These are phyloP conservation scores for Rhodotorula sp. DNA, from an alignment of 1,284 basidiomycete genomes.

Conservation along the genomic window DNA sequence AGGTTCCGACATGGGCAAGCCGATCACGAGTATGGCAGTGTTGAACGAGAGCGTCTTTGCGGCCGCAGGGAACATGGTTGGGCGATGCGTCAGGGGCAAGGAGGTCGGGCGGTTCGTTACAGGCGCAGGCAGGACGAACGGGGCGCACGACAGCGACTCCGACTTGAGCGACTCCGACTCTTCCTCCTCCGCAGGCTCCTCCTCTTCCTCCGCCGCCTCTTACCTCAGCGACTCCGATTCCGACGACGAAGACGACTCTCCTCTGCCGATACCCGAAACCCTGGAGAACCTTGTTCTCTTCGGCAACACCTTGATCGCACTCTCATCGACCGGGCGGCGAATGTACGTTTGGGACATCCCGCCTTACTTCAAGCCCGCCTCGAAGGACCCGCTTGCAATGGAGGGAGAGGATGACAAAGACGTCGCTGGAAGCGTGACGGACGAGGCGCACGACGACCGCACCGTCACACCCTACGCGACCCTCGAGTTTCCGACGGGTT, in stretches of 20 bases:
- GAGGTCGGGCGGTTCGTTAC: conserved; percentile 57
- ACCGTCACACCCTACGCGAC: conserved; percentile 54
- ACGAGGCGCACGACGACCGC: background rate
- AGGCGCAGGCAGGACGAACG: background rate
- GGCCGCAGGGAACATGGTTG: conserved; percentile 64
- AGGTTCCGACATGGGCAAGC: conserved; percentile 74
- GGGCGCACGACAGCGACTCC: background rate
- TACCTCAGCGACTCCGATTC: background rate
- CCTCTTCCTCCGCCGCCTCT: conserved; percentile 55
- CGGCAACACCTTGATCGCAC: conserved; percentile 71
- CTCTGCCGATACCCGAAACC: conserved; percentile 45
- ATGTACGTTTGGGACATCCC: conserved; percentile 72
- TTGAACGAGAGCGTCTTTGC: conserved; percentile 85
- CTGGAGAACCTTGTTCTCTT: conserved; percentile 57
- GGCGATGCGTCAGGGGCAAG: conserved; percentile 77
- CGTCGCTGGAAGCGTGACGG: conserved; percentile 48
- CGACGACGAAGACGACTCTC: conserved; percentile 10
- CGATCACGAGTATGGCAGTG: conserved; percentile 74
- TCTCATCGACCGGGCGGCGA: conserved; percentile 69
- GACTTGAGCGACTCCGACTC: background rate
- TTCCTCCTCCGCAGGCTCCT: conserved; percentile 27
- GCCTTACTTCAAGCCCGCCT: conserved; percentile 30
- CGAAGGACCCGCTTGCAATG: conserved; percentile 14
- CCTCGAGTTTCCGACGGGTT: conserved; percentile 71
- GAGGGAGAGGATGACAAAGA: conserved; percentile 28